Evolutionary conservation across 2,329 filamentous ascomycete genomes (phyloP).

Genomic region (Chrysosphaeria jannelii): DNA sequence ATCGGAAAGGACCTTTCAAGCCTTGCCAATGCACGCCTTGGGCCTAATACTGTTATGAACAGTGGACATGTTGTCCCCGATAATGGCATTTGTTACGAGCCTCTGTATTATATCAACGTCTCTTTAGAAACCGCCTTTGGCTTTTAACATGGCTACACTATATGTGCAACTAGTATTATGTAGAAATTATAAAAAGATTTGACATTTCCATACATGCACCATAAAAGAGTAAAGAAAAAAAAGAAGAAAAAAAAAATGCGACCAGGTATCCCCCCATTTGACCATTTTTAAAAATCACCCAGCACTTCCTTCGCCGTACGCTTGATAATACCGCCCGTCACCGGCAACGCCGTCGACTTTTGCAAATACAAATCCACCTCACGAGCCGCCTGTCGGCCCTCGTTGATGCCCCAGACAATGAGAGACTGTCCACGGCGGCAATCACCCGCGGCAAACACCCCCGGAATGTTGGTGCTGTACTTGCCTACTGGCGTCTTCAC

Average conservation of each 20-base stretch:
- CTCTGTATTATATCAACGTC: no score
- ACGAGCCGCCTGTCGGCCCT: conserved; percentile 73
- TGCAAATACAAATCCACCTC: conserved; percentile 68
- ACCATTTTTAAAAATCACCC: conserved; percentile 1
- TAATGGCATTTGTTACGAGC: no score
- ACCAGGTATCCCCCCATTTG: neutral
- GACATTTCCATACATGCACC: no score
- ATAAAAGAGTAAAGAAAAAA: neutral
- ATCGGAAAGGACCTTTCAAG: no score
- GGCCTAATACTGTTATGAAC: no score
- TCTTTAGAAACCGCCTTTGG: no score
- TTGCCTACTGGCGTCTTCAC: conserved; percentile 75
- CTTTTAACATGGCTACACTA: no score
- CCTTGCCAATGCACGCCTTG: no score
- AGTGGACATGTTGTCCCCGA: no score
- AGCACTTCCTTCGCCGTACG: conserved; percentile 21
- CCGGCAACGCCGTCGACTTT: conserved; percentile 22
- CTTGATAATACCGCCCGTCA: conserved; percentile 82
- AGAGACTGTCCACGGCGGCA: conserved; percentile 45
- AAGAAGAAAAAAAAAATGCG: neutral
- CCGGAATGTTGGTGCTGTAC: conserved; percentile 65
- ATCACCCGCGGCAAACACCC: conserved; percentile 82
- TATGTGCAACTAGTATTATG: no score
- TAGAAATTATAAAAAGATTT: no score
- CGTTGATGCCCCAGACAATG: conserved; percentile 52